Conservation (phyloP, 2,329 filamentous ascomycete genomes). For the Colletotrichum sp. region DNA sequence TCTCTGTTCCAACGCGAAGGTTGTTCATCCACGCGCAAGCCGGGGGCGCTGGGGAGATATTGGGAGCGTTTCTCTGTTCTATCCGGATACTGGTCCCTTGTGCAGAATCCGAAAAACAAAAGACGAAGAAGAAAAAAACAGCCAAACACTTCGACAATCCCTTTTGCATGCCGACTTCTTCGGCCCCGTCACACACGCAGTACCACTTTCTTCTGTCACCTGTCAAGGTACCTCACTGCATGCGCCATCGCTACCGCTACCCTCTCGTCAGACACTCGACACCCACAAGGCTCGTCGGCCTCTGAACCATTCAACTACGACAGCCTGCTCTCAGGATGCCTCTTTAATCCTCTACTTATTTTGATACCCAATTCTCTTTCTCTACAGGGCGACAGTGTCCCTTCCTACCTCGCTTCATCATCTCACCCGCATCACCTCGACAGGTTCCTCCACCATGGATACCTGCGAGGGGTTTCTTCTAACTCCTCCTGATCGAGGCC, state of each 20-base stretch:
- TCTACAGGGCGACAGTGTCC: neutral
- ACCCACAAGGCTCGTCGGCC: neutral
- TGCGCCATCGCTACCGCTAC: neutral
- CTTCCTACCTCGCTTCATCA: neutral
- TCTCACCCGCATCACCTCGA: neutral
- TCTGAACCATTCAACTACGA: neutral
- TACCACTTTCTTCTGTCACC: neutral
- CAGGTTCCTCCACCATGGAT: constrained; percentile 14
- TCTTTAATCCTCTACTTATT: neutral
- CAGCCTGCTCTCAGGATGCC: constrained; percentile 7
- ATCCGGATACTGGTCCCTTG: neutral
- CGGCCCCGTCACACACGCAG: neutral
- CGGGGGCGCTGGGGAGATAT: constrained; percentile 6
- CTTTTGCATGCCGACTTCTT: neutral
- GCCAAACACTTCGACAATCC: neutral
- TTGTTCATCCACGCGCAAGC: neutral
- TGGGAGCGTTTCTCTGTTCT: neutral
- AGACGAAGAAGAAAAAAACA: neutral
- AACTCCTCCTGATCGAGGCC: constrained; percentile 55
- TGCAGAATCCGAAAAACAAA: neutral
- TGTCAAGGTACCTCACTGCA: neutral
- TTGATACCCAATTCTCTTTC: neutral
- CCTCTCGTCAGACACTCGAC: neutral
- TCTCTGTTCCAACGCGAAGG: constrained; percentile 1
- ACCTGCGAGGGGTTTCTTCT: constrained; percentile 50